These are phyloP conservation scores for Pharnaceum exiguum DNA, from an alignment of 148 eudicot genomes.

Conservation along the genomic window DNA sequence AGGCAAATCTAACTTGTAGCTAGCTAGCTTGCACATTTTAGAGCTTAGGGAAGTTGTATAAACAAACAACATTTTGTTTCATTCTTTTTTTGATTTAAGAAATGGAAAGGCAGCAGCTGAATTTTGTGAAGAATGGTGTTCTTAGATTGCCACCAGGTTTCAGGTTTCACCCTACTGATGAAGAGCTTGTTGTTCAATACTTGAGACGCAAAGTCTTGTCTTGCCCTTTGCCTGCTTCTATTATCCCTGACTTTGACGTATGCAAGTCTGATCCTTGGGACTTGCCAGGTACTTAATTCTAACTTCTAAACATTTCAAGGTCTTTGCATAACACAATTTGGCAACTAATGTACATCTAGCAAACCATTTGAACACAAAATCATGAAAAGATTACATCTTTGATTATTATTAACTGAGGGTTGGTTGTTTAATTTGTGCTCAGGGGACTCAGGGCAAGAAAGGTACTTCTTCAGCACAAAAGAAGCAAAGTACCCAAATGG, in stretches of 20 bases:
- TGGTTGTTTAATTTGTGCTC: conserved; percentile 3
- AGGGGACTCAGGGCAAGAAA: conserved; percentile 73
- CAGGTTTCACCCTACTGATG: conserved; percentile 86
- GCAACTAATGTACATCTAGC: too few species aligned
- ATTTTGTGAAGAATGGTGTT: conserved; percentile 56
- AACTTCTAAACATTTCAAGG: too few species aligned
- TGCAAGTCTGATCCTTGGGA: conserved; percentile 97
- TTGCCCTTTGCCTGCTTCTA: conserved; percentile 79
- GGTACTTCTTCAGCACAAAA: conserved; percentile 86
- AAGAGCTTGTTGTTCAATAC: conserved; percentile 80
- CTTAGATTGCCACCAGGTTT: conserved; percentile 83
- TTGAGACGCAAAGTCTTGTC: conserved; percentile 58
- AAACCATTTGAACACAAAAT: too few species aligned
- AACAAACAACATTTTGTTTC: not conserved
- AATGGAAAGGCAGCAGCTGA: conserved; percentile 44
- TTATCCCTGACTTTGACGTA: conserved; percentile 78
- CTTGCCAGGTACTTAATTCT: conserved; percentile 55
- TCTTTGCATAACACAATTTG: too few species aligned
- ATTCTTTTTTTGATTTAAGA: too few species aligned
- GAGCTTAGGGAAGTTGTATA: not conserved
- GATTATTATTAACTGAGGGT: not conserved
- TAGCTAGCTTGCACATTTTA: too few species aligned
- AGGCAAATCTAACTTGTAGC: too few species aligned
- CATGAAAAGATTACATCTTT: not conserved
- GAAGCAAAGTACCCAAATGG: conserved; percentile 95